phyloP scores from a whole-genome alignment of 2,329 filamentous ascomycete species.

The Gliomastix tumulicola region DNA sequence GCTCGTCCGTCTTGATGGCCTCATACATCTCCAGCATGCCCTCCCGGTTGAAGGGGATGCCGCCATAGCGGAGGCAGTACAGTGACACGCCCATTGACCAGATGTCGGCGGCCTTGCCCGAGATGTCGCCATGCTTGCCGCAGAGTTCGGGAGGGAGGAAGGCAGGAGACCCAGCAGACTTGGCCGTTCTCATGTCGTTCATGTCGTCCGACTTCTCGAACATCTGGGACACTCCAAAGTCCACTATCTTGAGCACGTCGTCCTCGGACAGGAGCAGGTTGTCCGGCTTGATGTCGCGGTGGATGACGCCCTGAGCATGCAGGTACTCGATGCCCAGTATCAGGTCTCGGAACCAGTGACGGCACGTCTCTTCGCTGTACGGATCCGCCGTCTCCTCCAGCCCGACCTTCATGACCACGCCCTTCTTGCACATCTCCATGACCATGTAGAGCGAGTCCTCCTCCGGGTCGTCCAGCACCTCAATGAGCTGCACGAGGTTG shows the following conservation, averaged over 20 bases:
- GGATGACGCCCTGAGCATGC: conserved; percentile 89
- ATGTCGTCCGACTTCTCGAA: conserved; percentile 82
- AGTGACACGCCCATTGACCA: conserved; percentile 98
- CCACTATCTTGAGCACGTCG: conserved; percentile 92
- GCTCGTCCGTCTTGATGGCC: conserved; percentile 68
- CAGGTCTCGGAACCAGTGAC: conserved; percentile 91
- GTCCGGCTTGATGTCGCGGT: conserved; percentile 96
- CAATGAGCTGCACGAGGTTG: conserved; percentile 87
- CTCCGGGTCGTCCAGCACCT: conserved; percentile 91
- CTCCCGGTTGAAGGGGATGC: conserved; percentile 75
- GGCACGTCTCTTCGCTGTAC: conserved; percentile 74
- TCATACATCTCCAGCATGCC: conserved; percentile 84
- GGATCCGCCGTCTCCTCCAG: conserved; percentile 77
- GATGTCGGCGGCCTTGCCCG: conserved; percentile 84
- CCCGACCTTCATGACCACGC: conserved; percentile 92
- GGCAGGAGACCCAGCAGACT: conserved; percentile 89
- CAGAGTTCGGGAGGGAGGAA: conserved; percentile 94
- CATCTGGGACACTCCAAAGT: conserved; percentile 99
- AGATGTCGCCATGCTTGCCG: conserved; percentile 78
- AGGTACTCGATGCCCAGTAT: conserved; percentile 94
- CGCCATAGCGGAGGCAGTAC: conserved; percentile 85
- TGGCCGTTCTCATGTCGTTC: conserved; percentile 86
- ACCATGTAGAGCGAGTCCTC: conserved; percentile 99
- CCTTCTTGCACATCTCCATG: conserved; percentile 97
- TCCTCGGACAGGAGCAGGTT: conserved; percentile 87